A percentile compares a stretch with the other conserved stretches of the same genome.
Evolutionary conservation across 148 eudicot genomes (phyloP).

Genomic region (Simmondsia chinensis): DNA sequence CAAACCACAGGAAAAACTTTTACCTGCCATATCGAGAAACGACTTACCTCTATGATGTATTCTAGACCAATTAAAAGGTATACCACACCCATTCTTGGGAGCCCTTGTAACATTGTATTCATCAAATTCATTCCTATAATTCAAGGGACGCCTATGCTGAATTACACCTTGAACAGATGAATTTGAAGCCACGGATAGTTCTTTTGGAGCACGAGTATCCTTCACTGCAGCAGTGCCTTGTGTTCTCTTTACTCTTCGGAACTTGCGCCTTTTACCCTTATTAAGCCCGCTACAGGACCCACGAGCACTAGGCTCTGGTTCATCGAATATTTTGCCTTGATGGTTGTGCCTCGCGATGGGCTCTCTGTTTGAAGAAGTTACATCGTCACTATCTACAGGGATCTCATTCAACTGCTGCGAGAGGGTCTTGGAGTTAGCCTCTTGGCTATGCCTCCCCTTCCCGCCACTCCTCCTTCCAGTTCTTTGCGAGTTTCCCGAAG

Average conservation of each 20-base stretch:
- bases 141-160: constrained; percentile 23
- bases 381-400: constrained; percentile 44
- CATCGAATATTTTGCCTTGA: constrained; percentile 23
- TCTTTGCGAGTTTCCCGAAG: constrained; percentile 31
- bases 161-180: constrained; percentile 48
- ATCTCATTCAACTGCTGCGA: constrained; percentile 54
- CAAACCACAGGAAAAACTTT: constrained; percentile 88
- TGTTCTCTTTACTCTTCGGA: constrained; percentile 53
- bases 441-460: constrained; percentile 27
- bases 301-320: constrained; percentile 35
- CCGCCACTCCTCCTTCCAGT: constrained; percentile 26
- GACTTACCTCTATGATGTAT: constrained; percentile 83
- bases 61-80: constrained; percentile 91
- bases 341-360: constrained; percentile 19
- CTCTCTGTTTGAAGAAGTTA: constrained; percentile 39
- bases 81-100: constrained; percentile 79
- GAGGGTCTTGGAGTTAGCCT: constrained; percentile 35
- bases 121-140: constrained; percentile 29
- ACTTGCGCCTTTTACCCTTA: constrained; percentile 58
- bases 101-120: constrained; percentile 43
- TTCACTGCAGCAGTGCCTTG: constrained; percentile 30
- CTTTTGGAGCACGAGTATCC: constrained; percentile 35
- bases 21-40: constrained; percentile 88
- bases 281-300: constrained; percentile 36
- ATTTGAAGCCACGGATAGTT: constrained; percentile 78